phyloP scores from a whole-genome alignment of 2,329 filamentous ascomycete genomes.

The Xylaria multiplex region DNA sequence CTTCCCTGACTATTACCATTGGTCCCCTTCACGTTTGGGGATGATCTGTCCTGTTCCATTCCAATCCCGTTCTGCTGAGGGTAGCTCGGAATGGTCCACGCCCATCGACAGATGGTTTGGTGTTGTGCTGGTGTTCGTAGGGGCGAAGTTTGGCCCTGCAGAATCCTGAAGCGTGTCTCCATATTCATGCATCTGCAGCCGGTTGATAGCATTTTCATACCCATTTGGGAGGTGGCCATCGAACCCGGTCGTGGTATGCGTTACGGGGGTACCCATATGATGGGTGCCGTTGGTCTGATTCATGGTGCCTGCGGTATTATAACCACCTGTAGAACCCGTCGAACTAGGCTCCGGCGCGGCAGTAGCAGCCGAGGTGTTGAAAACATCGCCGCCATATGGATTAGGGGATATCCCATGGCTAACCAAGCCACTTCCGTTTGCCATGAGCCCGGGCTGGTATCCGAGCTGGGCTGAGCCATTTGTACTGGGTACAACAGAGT shows the following conservation, averaged over 20 bases:
- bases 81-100: constrained; percentile 12
- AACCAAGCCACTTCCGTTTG: constrained; percentile 27
- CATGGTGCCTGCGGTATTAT: not conserved
- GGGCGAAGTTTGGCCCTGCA: constrained; percentile 2
- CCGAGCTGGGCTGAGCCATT: constrained; percentile 29
- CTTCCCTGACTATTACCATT: not conserved
- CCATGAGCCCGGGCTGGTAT: constrained; percentile 33
- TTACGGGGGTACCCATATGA: not conserved
- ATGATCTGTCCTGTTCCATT: not conserved
- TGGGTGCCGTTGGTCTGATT: constrained; percentile 12
- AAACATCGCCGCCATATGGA: constrained; percentile 35
- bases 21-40: constrained; percentile 8
- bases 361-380: constrained; percentile 29
- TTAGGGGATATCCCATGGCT: constrained; percentile 28
- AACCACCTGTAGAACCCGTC: constrained; percentile 8
- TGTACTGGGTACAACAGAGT: constrained; percentile 34
- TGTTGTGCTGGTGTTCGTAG: constrained; percentile 9
- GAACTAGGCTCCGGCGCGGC: constrained; percentile 17
- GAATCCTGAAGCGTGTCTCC: constrained; percentile 12
- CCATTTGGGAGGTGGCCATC: constrained; percentile 20
- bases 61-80: constrained; percentile 18
- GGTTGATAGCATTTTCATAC: constrained; percentile 9
- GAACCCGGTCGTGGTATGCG: constrained; percentile 6
- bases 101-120: constrained; percentile 11
- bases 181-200: constrained; percentile 7